Evolutionary conservation across 306 rosid species (phyloP).

Genomic region (Casuarina cunninghamiana): DNA sequence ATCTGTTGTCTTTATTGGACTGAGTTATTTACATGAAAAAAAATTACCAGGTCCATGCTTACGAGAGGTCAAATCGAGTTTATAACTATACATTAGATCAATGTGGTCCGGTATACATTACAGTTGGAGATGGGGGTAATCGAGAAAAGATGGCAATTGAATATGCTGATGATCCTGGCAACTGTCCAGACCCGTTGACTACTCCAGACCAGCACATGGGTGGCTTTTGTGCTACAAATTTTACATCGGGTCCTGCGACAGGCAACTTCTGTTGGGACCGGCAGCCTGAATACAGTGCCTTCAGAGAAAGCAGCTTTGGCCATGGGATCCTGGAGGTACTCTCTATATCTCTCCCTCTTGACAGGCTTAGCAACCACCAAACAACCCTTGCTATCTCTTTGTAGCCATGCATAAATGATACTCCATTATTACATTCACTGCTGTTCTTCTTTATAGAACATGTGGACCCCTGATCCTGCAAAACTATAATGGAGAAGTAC

Average conservation of each 20-base stretch:
- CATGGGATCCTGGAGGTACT: slow-evolving; percentile 77
- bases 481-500: not conserved
- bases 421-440: too few relatives aligned
- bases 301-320: slow-evolving; percentile 78
- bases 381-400: not conserved
- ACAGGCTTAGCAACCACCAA: slow-evolving; percentile 8
- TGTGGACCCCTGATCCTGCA: not conserved
- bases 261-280: slow-evolving; percentile 78
- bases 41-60: slow-evolving; percentile 79
- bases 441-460: not conserved
- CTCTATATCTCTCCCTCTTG: slow-evolving; percentile 11
- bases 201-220: slow-evolving; percentile 50
- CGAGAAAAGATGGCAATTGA: slow-evolving; percentile 75
- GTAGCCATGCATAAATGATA: too few relatives aligned
- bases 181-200: slow-evolving; percentile 60
- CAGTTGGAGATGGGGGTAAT: slow-evolving; percentile 85
- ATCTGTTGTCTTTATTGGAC: not conserved
- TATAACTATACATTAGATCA: slow-evolving; percentile 72
- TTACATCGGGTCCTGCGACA: slow-evolving; percentile 56
- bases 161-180: slow-evolving; percentile 62
- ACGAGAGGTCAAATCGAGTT: slow-evolving; percentile 82
- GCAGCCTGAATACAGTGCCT: slow-evolving; percentile 72
- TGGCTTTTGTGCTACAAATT: slow-evolving; percentile 63
- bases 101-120: slow-evolving; percentile 73
- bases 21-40: slow-evolving; percentile 12